Base-by-base conservation (phyloP, 2,329 filamentous ascomycete genomes). In the Aspergillus sp. region DNA sequence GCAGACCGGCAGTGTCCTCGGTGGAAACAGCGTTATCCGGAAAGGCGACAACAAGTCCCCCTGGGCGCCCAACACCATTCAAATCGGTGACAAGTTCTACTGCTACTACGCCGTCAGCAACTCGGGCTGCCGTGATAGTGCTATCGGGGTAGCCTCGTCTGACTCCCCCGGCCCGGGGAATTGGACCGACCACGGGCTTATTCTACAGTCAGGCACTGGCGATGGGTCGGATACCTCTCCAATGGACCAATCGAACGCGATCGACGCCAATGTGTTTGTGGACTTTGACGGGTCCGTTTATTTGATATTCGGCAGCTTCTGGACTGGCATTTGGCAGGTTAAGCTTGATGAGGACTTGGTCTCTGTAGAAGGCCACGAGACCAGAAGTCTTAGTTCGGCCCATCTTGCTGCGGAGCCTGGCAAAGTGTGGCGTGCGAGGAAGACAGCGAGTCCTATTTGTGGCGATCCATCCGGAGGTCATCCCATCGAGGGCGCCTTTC, bases 271-370 rank as follows among this genome's bases (percentile, higher is more conserved):
- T 56, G 70, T 86, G 4, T 66, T 85, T 53, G 62, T 76, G 12
- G 74, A 74, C 39, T 48, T 55, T 1, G 65, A 69, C 22, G 64
- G 65, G 3, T 62, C 64, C 5, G 81, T 79, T 61, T 80, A 79
- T 57, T 71, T 87, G 64, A 83, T 78, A 51, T 90, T 88, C 59
- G 88, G 88, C 43, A 87, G 84, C 43, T 90, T 89, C 78, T 91
- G 87, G 86, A 74, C 75, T 5, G 83, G 86, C 62, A 80, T 90
- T 61, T 88, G 84, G 77, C 83, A 86, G 67, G 81, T 85, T 1
- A 71, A 76, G 36, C 78, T 89, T 58, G 59, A 57, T 8, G 38
- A 62, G 2, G 65, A 70, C 42, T 52, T 71, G 9, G 43, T 72
- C 12, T 67, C 67, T 1, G 50, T 60, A 1, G 55, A 53, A 9